Evolutionary conservation across 306 rosid genomes (phyloP).

Genomic region (Canavalia gladiata): DNA sequence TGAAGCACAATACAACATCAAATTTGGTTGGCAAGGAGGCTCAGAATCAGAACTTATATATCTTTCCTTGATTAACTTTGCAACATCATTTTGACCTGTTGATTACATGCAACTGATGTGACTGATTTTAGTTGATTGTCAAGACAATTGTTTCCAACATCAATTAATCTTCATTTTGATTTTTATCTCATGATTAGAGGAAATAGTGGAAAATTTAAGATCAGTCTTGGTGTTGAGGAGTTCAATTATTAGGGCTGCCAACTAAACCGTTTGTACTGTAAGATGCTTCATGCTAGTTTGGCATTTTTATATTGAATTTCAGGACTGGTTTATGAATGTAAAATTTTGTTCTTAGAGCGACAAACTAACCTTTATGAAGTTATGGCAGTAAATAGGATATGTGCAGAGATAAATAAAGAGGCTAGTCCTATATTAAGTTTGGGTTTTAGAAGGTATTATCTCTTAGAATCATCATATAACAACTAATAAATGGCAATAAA

Average conservation of each 20-base stretch:
- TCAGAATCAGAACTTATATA: not conserved
- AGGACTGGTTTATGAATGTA: conserved; percentile 36
- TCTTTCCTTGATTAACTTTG: conserved; percentile 20
- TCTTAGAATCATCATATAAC: conserved; percentile 3
- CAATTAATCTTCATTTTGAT: conserved; percentile 10
- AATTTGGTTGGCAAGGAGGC: conserved; percentile 6
- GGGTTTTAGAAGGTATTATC: conserved; percentile 24
- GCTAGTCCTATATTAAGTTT: conserved; percentile 7
- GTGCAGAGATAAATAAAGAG: conserved; percentile 26
- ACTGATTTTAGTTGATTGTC: conserved; percentile 13
- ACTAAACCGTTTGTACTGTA: conserved; percentile 6
- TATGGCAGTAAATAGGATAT: conserved; percentile 20
- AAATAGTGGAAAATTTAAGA: conserved; percentile 11
- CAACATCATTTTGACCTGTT: conserved; percentile 25
- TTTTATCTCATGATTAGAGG: not conserved
- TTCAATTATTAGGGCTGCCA: conserved; percentile 4
- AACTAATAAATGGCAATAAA: conserved; percentile 5
- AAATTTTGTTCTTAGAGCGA: conserved; percentile 10
- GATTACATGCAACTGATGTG: conserved; percentile 27
- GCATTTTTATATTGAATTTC: conserved; percentile 35
- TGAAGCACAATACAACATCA: not conserved
- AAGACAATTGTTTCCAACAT: conserved; percentile 16
- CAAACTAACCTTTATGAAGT: conserved; percentile 23
- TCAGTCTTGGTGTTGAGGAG: not conserved
- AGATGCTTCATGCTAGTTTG: conserved; percentile 12